Evolutionary conservation across 768 basidiomycete species (phyloP).

Genomic region (Myochromella boudieri): DNA sequence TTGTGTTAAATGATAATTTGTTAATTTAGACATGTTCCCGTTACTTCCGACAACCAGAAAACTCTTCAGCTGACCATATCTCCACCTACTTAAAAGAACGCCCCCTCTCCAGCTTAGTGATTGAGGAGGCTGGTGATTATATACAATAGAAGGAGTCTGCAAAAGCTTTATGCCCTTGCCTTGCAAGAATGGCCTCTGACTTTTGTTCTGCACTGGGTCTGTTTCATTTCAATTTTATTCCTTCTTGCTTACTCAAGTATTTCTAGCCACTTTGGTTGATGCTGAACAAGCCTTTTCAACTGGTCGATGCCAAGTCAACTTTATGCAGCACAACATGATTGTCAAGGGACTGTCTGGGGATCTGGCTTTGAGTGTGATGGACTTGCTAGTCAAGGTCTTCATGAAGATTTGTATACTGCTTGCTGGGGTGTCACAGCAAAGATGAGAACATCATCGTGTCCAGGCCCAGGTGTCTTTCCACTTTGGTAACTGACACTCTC

Average conservation of each 20-base stretch:
- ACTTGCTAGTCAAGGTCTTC: too few species aligned
- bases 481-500: too few species aligned
- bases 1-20: too few species aligned
- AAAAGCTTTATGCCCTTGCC: neutral
- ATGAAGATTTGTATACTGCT: too few species aligned
- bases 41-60: neutral
- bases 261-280: neutral
- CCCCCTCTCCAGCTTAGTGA: neutral
- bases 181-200: slow-evolving; percentile 15
- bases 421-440: too few species aligned
- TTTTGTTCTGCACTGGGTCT: slow-evolving; percentile 10
- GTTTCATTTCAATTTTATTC: slow-evolving; percentile 12
- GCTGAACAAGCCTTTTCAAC: too few species aligned
- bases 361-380: too few species aligned
- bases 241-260: neutral
- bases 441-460: too few species aligned
- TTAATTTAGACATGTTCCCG: neutral
- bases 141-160: slow-evolving; percentile 13
- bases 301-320: slow-evolving; percentile 28
- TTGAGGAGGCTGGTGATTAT: slow-evolving; percentile 14
- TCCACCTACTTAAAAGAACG: slow-evolving; percentile 10
- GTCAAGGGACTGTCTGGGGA: too few species aligned
- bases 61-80: slow-evolving; percentile 3
- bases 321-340: slow-evolving; percentile 32
- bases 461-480: too few species aligned